Conservation (phyloP, 192 early-diverging fungal genomes). For the Dimargaris cristalligena region DNA sequence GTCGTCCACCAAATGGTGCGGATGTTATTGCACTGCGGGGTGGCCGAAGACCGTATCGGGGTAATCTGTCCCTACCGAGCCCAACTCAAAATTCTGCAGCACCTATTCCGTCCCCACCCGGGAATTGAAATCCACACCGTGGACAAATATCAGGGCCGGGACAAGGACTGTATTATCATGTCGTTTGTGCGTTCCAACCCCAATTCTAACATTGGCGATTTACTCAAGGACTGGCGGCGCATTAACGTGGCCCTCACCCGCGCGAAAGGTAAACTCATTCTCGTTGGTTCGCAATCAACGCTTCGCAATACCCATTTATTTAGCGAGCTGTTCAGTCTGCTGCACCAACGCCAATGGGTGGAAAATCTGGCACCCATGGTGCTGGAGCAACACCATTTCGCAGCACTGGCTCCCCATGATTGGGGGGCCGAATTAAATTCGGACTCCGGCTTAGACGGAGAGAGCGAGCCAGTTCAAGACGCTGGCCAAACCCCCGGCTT, state of each 20-base stretch:
- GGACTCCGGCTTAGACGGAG: too few species aligned
- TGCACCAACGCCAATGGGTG: conserved; percentile 24
- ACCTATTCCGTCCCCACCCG: conserved; percentile 19
- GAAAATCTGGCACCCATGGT: not conserved
- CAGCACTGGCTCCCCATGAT: too few species aligned
- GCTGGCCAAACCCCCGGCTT: too few species aligned
- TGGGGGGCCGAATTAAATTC: too few species aligned
- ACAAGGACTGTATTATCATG: conserved; percentile 80
- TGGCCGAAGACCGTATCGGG: conserved; percentile 47
- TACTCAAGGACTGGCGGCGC: conserved; percentile 79
- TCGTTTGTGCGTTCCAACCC: conserved; percentile 76
- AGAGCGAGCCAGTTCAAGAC: too few species aligned
- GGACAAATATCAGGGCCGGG: conserved; percentile 87
- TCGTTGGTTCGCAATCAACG: conserved; percentile 70
- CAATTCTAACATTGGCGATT: conserved; percentile 52
- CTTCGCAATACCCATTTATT: conserved; percentile 39
- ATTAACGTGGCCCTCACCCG: conserved; percentile 91
- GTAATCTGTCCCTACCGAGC: conserved; percentile 75
- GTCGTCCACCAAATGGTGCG: conserved; percentile 37
- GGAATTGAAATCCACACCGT: conserved; percentile 69
- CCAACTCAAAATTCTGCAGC: conserved; percentile 38
- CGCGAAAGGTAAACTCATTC: conserved; percentile 70
- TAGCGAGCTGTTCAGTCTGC: conserved; percentile 30
- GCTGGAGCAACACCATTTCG: too few species aligned
- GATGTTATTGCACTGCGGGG: conserved; percentile 42